Conservation (phyloP, 192 early-diverging fungal species). For the Borealophlyctis nickersoniae region DNA sequence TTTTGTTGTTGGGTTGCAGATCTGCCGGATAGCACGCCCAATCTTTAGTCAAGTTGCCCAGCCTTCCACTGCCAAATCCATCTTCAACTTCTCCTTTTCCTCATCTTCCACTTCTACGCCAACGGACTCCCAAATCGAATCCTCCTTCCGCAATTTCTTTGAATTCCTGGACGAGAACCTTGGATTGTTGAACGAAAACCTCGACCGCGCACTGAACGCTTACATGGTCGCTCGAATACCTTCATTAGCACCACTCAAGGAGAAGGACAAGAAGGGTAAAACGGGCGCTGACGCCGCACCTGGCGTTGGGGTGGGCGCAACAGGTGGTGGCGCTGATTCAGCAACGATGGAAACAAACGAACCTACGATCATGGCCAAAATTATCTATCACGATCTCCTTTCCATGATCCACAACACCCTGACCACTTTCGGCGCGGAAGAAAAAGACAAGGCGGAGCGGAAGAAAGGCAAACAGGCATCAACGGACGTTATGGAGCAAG, state of each 20-base stretch:
- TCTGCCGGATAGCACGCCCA: neutral
- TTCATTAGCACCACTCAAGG: neutral
- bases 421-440: slow-evolving; percentile 11
- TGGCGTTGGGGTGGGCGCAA: neutral
- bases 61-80: neutral
- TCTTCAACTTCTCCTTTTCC: neutral
- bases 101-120: neutral
- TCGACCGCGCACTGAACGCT: slow-evolving; percentile 33
- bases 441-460: neutral
- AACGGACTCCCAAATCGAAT: slow-evolving; percentile 20
- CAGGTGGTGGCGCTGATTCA: neutral
- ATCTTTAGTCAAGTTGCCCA: slow-evolving; percentile 5
- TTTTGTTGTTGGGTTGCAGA: neutral
- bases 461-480: too few species aligned
- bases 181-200: slow-evolving; percentile 33
- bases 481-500: neutral
- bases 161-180: slow-evolving; percentile 35
- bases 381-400: slow-evolving; percentile 9
- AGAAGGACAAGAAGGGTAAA: neutral
- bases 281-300: neutral
- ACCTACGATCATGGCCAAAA: neutral
- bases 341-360: too few species aligned
- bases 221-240: slow-evolving; percentile 10
- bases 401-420: slow-evolving; percentile 4
- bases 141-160: slow-evolving; percentile 19